These are phyloP conservation scores for Didymellaceae sp. DNA, from an alignment of 2,329 filamentous ascomycete genomes.

Conservation along the genomic window DNA sequence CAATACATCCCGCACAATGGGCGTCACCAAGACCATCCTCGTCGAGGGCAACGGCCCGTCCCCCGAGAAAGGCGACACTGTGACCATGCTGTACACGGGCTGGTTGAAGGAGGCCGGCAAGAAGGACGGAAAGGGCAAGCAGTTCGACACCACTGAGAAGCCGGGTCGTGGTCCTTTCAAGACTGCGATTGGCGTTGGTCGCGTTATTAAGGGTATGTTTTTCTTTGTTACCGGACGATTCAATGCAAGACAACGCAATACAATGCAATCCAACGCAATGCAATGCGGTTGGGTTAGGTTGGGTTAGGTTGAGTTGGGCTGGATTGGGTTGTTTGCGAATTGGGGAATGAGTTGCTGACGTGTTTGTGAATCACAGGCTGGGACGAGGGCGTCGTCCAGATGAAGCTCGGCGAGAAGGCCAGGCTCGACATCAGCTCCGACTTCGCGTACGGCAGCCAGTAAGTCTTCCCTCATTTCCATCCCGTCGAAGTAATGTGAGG, in stretches of 20 bases:
- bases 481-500: too few species aligned
- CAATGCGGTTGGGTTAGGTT: too few species aligned
- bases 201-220: slow-evolving; percentile 79
- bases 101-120: slow-evolving; percentile 34
- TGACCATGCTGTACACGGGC: slow-evolving; percentile 44
- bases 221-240: background rate
- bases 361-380: slow-evolving; percentile 46
- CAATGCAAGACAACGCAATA: too few species aligned
- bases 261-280: too few species aligned
- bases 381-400: slow-evolving; percentile 69
- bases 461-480: slow-evolving; percentile 4
- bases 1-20: slow-evolving; percentile 28
- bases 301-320: too few species aligned
- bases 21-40: slow-evolving; percentile 39
- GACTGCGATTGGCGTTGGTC: slow-evolving; percentile 77
- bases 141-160: slow-evolving; percentile 79
- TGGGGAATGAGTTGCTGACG: background rate
- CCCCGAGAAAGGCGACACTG: slow-evolving; percentile 36
- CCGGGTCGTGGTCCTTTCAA: slow-evolving; percentile 73
- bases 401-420: slow-evolving; percentile 90
- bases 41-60: slow-evolving; percentile 38
- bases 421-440: slow-evolving; percentile 80
- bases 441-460: slow-evolving; percentile 44
- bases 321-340: background rate
- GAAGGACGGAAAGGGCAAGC: slow-evolving; percentile 38